Base-by-base conservation (phyloP, 2,329 filamentous ascomycete genomes). In the Thermothelomyces thermophilus region DNA sequence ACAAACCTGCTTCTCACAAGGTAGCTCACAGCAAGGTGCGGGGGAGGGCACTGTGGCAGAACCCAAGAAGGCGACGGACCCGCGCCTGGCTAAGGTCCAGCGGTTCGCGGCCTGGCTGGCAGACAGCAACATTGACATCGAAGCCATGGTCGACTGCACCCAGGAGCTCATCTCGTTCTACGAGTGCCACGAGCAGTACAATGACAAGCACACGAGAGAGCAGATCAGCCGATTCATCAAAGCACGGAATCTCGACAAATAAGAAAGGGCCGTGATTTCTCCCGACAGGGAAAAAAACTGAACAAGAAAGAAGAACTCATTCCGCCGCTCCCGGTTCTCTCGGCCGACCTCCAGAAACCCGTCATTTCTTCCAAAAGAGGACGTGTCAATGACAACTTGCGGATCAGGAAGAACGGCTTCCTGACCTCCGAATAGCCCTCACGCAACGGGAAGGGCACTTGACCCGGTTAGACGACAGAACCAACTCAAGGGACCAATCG, bases 151-250 rank as follows among this genome's bases (percentile, higher is more conserved):
- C 44, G 88, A 95, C 67, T 89, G 86, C 62, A 91, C 87, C 0
- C 90, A 96, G 68, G 90, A 95, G 69, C 78, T 95, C 55, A 87
- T 96, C 46, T 90, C 87, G 3, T 79, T 95, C 56, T 95, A 95
- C 64, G 87, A 94, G 62, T 79, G 72, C 53, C 72, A 79, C 44
- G 79, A 82, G 61, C 73, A 78, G 58, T 81, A 80, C 57, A 79
- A 80, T 55, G 79, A 82, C 47, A 81, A 81, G 60, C 67, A 74
- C 34, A 78, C 76, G 2, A 66, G 74, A 43, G 79, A 82, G 61
- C 75, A 80, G 59, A 74, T 82, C 48, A 77, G 75, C 50, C 69
- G 78, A 10, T 81, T 80, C 54, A 70, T 82, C 61, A 82, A 81
- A 62, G 78, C 77, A 0, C 68, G 76, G 13, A 72, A 71, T 2